Evolutionary conservation across 306 rosid species (phyloP), one percentile per base, ranked within the genome.

Genomic region (Myrica gale): DNA sequence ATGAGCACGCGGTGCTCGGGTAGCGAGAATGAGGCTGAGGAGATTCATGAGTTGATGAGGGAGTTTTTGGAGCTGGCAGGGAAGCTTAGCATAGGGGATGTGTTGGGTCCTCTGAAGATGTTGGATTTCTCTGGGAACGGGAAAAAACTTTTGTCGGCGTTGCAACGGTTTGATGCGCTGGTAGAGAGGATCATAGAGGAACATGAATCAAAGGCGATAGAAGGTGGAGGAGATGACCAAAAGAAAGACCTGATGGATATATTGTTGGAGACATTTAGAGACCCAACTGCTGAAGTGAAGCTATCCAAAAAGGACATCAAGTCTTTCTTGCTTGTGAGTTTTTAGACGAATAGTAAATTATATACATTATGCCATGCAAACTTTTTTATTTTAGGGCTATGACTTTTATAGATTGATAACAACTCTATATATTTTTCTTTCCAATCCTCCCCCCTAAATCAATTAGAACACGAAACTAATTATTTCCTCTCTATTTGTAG

Each of bases 231-330:
- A 60, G 9, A 60, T 4, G 39, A 26, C 12, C 7, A 26, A 32
- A 32, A 60, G 43, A 60, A 23, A 26, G 67, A 60, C 26, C 17
- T 60, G 67, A 60, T 60, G 67, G 43, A 60, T 42, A 60, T 60
- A 60, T 60, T 60, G 67, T 32, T 60, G 67, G 67, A 60, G 43
- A 60, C 67, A 11, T 60, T 23, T 21, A 10, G 42, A 26, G 67
- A 60, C 67, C 3, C 41, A 11, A 60, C 23, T 1, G 41, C 67
- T 23, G 67, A 60, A 42, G 42, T 60, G 67, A 26, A 60, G 67
- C 9, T 60, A 17, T 20, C 67, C 42, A 60, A 21, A 60, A 42
- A 60, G 3, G 42, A 26, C 17, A 60, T 60, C 67, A 60, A 32
- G 41, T 60, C 26, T 60, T 60, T 60, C 67, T 60, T 60, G 42